Base-by-base conservation (phyloP, 2,329 filamentous ascomycete genomes). In the Cylindrodendrum hubeiense region DNA sequence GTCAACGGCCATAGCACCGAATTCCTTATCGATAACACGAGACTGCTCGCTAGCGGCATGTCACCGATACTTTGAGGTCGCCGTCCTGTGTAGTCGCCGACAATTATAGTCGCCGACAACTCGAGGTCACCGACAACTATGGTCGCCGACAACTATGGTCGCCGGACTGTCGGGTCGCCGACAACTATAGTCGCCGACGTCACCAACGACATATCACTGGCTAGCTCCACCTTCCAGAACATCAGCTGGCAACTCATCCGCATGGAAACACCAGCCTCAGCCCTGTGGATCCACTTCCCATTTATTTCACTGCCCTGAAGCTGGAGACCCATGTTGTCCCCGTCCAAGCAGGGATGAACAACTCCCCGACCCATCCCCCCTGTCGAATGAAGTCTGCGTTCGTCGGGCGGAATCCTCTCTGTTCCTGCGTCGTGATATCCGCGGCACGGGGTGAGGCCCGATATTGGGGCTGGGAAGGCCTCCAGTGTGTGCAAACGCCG, bases 201-300 rank as follows among this genome's bases (percentile, higher is more conserved):
- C 8, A 24, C 26, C 44, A 17, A n/a, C 22, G 9, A 30, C n/a
- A 10, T 3, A 28, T 17, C 15, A 47, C 24, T 10, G 10, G 22
- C 21, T 10, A n/a, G 13, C 10, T 15, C 22, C 5, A 5, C 17
- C 44, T 19, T 28, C 22, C 10, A 28, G 44, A 47, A 8, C 22
- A 26, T 28, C 44, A n/a, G 24, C 44, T 9, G 15, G 24, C 22
- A 28, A 15, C 22, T 17, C 15, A n/a, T 10, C 15, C 24, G 44
- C 22, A 15, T 28, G 9, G 15, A 47, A 47, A 9, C 24, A 43
- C 43, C 33, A 52, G 8, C 53, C 47, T 64, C 61, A 60, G 55
- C 61, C 61, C 55, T 60, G 61, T 33, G 61, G 55, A 60, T 54
- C 54, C 28, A 39, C 47, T 37, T 41, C 56, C 7, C 22, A 22